phyloP scores from a whole-genome alignment of 2,329 filamentous ascomycete genomes.

The Fusarium sp. region DNA sequence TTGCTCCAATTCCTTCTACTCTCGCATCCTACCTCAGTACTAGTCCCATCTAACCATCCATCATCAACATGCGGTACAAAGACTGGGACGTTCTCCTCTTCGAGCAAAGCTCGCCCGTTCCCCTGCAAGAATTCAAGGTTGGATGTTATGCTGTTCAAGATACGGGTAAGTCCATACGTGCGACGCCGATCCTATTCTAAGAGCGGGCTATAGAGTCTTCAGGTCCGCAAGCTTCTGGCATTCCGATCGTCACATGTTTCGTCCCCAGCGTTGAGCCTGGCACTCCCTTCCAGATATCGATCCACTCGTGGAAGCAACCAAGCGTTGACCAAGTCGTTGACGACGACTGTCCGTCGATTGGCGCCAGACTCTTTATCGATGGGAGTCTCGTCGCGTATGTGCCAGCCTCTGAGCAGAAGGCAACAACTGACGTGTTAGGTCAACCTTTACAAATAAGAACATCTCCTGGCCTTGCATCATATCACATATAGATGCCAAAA shows the following conservation, averaged over 20 bases:
- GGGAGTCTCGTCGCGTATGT: conserved; percentile 70
- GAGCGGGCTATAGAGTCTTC: conserved; percentile 59
- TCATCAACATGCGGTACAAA: conserved; percentile 77
- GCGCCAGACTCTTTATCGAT: conserved; percentile 76
- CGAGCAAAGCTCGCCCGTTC: conserved; percentile 72
- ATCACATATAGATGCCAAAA: conserved; percentile 64
- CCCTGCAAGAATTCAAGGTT: conserved; percentile 85
- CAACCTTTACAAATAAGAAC: conserved; percentile 65
- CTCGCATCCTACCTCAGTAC: not conserved
- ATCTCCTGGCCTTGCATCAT: conserved; percentile 65
- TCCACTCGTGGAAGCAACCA: conserved; percentile 78
- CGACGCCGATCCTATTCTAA: not conserved
- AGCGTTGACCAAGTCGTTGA: conserved; percentile 61
- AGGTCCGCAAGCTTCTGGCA: conserved; percentile 60
- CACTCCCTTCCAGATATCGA: conserved; percentile 75
- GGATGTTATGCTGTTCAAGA: conserved; percentile 77
- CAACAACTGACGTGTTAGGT: conserved; percentile 54
- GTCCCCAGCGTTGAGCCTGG: conserved; percentile 72
- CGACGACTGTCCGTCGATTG: conserved; percentile 70
- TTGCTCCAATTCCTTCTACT: not conserved
- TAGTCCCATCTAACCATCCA: conserved; percentile 31
- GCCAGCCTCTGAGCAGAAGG: not conserved
- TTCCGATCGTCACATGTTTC: conserved; percentile 79
- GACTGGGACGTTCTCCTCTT: conserved; percentile 90
- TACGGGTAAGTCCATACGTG: conserved; percentile 51